Base-by-base conservation (phyloP, 2,329 filamentous ascomycete genomes). In the Colletotrichum eleusines region DNA sequence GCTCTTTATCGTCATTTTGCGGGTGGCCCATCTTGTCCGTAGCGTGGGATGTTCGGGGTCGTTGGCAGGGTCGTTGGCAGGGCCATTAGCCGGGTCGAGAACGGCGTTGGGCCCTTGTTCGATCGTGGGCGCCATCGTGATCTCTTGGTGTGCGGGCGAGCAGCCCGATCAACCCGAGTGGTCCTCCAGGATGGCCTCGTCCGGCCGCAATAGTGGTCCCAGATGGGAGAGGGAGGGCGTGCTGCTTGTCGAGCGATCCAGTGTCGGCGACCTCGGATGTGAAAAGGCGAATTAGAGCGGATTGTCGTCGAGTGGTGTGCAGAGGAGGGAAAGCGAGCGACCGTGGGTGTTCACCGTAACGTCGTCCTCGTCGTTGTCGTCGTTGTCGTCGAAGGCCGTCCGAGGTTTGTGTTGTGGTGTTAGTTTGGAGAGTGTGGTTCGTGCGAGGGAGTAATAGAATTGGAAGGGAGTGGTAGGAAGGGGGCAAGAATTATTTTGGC, bases 11-110 rank as follows among this genome's bases (percentile, higher is more conserved):
- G 91, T 90, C 80, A 93, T 89, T 80, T 94, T 93, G 77, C 95
- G 93, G n/a, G 96, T 98, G 23, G 96, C 95, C 96, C 96, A 98
- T 90, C 96, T 88, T 81, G 96, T 91, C 78, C 95, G 88, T 79
- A 95, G 94, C 28, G 91, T 92, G 31, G 69, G 58, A 68, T 53
- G 63, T 38, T 71, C 69, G 44, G 64, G 66, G 79, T 76, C 61
- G 61, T 55, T 55, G 53, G 53, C 53, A 55, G 53, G 2, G 31
- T 62, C 33, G 44, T 50, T 61, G 44, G 58, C 42, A 48, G 58
- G 58, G 44, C 12, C 38, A 11, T 60, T 48, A 48, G 57, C 40
- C 35, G 57, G 57, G 35, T 60, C 59, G 23, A 62, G 59, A 50
- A 46, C 31, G 12, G n/a, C 59, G 46, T 51, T 40, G 46, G 59